Conservation (phyloP, 768 basidiomycete genomes). For the Mycena vulgaris region DNA sequence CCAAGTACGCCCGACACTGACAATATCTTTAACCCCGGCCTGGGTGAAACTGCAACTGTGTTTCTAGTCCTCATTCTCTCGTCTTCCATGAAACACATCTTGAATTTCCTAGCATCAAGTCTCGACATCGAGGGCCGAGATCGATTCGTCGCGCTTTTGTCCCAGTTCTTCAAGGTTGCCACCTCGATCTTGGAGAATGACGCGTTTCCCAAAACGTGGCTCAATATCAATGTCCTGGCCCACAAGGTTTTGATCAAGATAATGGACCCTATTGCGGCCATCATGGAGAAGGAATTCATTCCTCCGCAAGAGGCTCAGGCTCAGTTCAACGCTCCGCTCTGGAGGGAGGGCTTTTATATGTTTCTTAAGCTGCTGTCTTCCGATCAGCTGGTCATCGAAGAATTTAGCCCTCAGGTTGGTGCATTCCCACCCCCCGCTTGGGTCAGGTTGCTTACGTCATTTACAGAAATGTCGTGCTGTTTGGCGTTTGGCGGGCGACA, state of each 20-base stretch:
- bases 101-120: slow-evolving; percentile 82
- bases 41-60: slow-evolving; percentile 91
- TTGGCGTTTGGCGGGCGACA: slow-evolving; percentile 96
- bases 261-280: slow-evolving; percentile 83
- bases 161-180: slow-evolving; percentile 86
- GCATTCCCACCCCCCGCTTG: neutral
- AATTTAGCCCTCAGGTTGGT: slow-evolving; percentile 90
- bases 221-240: slow-evolving; percentile 91
- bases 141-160: slow-evolving; percentile 78
- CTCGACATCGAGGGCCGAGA: slow-evolving; percentile 93
- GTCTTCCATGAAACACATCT: slow-evolving; percentile 83
- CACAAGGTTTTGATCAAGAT: slow-evolving; percentile 92
- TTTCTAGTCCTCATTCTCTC: slow-evolving; percentile 86
- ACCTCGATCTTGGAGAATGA: slow-evolving; percentile 88
- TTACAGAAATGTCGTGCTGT: slow-evolving; percentile 92
- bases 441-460: slow-evolving; percentile 26
- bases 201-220: slow-evolving; percentile 92
- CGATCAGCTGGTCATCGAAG: slow-evolving; percentile 93
- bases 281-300: slow-evolving; percentile 88
- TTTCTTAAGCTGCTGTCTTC: slow-evolving; percentile 89
- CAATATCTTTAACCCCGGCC: slow-evolving; percentile 75
- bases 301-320: slow-evolving; percentile 75
- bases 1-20: slow-evolving; percentile 62
- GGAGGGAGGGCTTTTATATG: slow-evolving; percentile 87
- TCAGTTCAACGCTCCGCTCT: slow-evolving; percentile 82